A percentile compares a stretch with the other conserved stretches of the same genome.
Conservation (phyloP, 345 rosid species). For the Salix udensis region DNA sequence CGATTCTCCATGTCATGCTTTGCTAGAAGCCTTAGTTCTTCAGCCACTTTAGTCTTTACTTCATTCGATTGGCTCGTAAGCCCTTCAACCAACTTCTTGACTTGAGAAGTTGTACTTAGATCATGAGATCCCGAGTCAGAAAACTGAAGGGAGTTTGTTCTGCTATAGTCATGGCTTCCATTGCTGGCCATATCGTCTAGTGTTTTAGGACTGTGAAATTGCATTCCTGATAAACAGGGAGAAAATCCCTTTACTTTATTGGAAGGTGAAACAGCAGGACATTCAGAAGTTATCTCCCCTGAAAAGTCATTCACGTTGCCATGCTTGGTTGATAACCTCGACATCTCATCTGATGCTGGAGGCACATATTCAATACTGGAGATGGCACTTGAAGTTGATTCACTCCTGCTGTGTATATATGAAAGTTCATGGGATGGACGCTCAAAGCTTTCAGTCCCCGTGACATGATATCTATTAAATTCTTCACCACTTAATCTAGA, state of each 20-base stretch:
- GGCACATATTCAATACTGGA: constrained; percentile 62
- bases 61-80: constrained; percentile 54
- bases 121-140: constrained; percentile 43
- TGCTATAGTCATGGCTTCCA: constrained; percentile 20
- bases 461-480: constrained; percentile 30
- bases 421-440: constrained; percentile 52
- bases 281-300: constrained; percentile 30
- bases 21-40: constrained; percentile 75
- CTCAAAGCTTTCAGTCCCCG: constrained; percentile 47
- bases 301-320: constrained; percentile 25
- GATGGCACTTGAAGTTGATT: constrained; percentile 63
- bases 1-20: constrained; percentile 70
- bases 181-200: constrained; percentile 33
- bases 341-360: constrained; percentile 36
- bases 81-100: constrained; percentile 54
- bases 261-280: constrained; percentile 25
- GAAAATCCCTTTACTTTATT: constrained; percentile 43
- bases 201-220: constrained; percentile 28
- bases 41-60: constrained; percentile 63
- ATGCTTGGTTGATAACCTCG: constrained; percentile 25
- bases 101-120: constrained; percentile 42
- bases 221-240: constrained; percentile 34
- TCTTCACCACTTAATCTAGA: constrained; percentile 45
- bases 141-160: constrained; percentile 26
- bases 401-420: constrained; percentile 74